Conservation (phyloP, 306 rosid species). For the Ammopiptanthus mongolicus region DNA sequence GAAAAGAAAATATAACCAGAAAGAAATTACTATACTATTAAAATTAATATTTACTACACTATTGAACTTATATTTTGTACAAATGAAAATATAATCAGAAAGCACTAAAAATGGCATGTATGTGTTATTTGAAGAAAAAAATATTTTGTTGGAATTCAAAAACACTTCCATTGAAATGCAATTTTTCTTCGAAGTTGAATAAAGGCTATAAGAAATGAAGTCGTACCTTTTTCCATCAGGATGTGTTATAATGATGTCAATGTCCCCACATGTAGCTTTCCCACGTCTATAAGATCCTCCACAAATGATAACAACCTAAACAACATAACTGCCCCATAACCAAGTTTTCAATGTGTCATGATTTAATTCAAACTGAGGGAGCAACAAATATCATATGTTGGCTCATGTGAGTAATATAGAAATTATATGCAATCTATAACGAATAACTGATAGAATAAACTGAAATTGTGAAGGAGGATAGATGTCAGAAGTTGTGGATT, state of each 20-base stretch:
- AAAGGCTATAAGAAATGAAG: constrained; percentile 4
- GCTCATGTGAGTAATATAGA: constrained; percentile 2
- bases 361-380: not conserved
- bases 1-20: not conserved
- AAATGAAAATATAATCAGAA: not conserved
- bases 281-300: constrained; percentile 97
- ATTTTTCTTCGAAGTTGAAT: not conserved
- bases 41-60: too few relatives aligned
- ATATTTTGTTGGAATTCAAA: not conserved
- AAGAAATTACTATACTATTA: not conserved
- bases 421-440: constrained; percentile 1
- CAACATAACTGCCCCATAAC: not conserved
- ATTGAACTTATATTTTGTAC: not conserved
- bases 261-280: constrained; percentile 89
- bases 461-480: not conserved
- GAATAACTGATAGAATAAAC: not conserved
- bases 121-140: not conserved
- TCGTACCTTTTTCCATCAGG: constrained; percentile 82
- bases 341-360: not conserved
- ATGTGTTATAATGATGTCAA: constrained; percentile 84
- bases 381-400: not conserved
- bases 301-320: constrained; percentile 66
- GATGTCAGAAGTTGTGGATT: not conserved
- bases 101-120: not conserved
- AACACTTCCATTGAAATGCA: not conserved